Evolutionary conservation across 495 filamentous ascomycete species (phyloP), one percentile per base, ranked within the genome.

Genomic region (Evansstolkia leycettana): DNA sequence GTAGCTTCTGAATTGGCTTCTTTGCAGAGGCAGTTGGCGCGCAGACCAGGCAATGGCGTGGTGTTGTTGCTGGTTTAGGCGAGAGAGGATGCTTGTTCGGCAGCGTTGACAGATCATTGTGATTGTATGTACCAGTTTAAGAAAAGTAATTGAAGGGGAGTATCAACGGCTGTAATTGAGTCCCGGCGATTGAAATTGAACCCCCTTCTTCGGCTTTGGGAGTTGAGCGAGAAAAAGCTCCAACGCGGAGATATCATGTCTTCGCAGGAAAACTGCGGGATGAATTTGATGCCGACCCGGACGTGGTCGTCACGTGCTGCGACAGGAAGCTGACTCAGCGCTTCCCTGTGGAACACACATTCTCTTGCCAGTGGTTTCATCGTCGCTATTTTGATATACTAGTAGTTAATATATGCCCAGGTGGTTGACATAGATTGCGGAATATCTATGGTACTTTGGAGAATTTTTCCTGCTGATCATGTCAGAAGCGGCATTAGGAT

Each of bases 101-200:
- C 67, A 71, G 38, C 57, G 59, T 51, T 55, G 56, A 55, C 67
- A 71, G 32, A 68, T 66, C 64, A 70, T 70, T 31, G 34, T 57
- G 41, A 26, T 27, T 24, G 19, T 24, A 9, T 3, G 7, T 26
- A n/a, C n/a, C n/a, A n/a, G n/a, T n/a, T n/a, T n/a, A n/a, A n/a
- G n/a, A n/a, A n/a, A n/a, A n/a, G n/a, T 26, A n/a, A 26, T 26
- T 26, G 24, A 26, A 26, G n/a, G 24, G n/a, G 24, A 26, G 7
- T 26, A 26, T 26, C n/a, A n/a, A n/a, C n/a, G n/a, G n/a, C n/a
- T n/a, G n/a, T n/a, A n/a, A n/a, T n/a, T n/a, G n/a, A n/a, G n/a
- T n/a, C n/a, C n/a, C n/a, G n/a, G n/a, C n/a, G n/a, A n/a, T n/a
- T n/a, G n/a, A n/a, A n/a, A n/a, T n/a, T n/a, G n/a, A n/a, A n/a